Percentiles rank a stretch among this genome's conserved stretches.
Evolutionary conservation across 352 stramenopile genomes (phyloP).

Genomic region (Phytophthora quininea): DNA sequence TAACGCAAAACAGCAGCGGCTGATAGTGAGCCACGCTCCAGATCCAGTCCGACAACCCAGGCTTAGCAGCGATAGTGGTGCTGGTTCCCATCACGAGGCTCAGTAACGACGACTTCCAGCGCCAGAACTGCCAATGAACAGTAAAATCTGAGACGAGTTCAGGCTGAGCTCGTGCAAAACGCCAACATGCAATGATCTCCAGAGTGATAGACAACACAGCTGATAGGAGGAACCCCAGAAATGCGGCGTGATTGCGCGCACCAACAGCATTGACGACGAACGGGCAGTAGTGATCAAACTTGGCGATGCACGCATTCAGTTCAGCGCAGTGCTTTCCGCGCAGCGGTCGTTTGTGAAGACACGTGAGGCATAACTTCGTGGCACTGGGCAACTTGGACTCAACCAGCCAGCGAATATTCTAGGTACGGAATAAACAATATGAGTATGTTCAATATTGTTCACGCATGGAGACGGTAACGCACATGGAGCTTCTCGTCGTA

Average conservation of each 20-base stretch:
- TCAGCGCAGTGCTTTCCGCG: slow-evolving; percentile 83
- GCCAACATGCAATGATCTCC: slow-evolving; percentile 53
- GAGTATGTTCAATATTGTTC: not conserved
- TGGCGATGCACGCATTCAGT: slow-evolving; percentile 78
- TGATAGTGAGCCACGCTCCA: slow-evolving; percentile 70
- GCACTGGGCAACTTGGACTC: slow-evolving; percentile 75
- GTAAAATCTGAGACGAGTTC: slow-evolving; percentile 36
- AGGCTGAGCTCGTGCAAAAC: slow-evolving; percentile 40
- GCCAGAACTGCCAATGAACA: slow-evolving; percentile 40
- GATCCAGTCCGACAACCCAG: slow-evolving; percentile 39
- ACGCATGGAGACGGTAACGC: slow-evolving; percentile 12
- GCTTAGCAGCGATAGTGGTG: slow-evolving; percentile 3
- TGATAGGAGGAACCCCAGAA: slow-evolving; percentile 92
- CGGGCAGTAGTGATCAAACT: slow-evolving; percentile 88
- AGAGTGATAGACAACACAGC: slow-evolving; percentile 63
- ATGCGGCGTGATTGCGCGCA: slow-evolving; percentile 93
- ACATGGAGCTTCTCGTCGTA: slow-evolving; percentile 74
- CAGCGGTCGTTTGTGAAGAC: slow-evolving; percentile 74
- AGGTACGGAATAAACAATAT: slow-evolving; percentile 4
- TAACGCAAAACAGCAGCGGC: slow-evolving; percentile 59
- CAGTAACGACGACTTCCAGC: slow-evolving; percentile 33
- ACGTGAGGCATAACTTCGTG: slow-evolving; percentile 83
- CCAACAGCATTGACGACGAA: slow-evolving; percentile 95
- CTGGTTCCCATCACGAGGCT: slow-evolving; percentile 5
- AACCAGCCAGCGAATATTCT: slow-evolving; percentile 74